Conservation (phyloP, 768 basidiomycete genomes). For the Agaricus sinodeliciosus region DNA sequence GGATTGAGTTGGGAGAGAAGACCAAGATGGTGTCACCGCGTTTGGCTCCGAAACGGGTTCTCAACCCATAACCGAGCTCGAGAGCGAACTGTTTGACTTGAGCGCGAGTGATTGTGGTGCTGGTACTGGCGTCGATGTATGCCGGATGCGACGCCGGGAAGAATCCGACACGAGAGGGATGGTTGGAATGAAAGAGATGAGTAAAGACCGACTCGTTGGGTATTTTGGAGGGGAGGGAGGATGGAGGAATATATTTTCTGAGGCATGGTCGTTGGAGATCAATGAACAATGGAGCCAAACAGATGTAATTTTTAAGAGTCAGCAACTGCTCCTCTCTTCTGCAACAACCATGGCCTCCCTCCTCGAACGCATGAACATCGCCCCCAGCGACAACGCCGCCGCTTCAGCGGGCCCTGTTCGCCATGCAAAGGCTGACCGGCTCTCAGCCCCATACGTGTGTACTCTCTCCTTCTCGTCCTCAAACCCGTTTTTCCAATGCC, state of each 20-base stretch:
- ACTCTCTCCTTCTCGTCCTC: conserved; percentile 19
- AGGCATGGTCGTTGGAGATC: conserved; percentile 20
- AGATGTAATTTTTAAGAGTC: conserved; percentile 8
- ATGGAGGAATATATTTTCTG: conserved; percentile 44
- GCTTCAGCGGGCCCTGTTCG: conserved; percentile 41
- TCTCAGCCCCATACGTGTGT: conserved; percentile 51
- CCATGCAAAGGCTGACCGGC: conserved; percentile 23
- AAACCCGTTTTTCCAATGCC: conserved; percentile 18
- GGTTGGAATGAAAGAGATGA: conserved; percentile 32
- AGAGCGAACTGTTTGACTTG: conserved; percentile 48
- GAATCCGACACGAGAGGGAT: conserved; percentile 13
- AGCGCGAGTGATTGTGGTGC: conserved; percentile 46
- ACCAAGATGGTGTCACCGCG: conserved; percentile 57
- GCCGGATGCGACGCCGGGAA: conserved; percentile 41
- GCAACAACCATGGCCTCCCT: conserved; percentile 38
- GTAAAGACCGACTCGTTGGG: conserved; percentile 40
- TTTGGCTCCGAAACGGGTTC: conserved; percentile 24
- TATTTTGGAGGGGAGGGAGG: conserved; percentile 29
- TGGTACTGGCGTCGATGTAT: conserved; percentile 62
- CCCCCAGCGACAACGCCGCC: conserved; percentile 25
- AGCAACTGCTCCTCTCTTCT: too few species aligned
- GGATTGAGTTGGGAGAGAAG: conserved; percentile 62
- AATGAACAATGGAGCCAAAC: conserved; percentile 9
- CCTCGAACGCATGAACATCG: conserved; percentile 51
- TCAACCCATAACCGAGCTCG: conserved; percentile 52